Conservation (phyloP, 1,139 yeast genomes). For the Citeromyces hawaiiensis region DNA sequence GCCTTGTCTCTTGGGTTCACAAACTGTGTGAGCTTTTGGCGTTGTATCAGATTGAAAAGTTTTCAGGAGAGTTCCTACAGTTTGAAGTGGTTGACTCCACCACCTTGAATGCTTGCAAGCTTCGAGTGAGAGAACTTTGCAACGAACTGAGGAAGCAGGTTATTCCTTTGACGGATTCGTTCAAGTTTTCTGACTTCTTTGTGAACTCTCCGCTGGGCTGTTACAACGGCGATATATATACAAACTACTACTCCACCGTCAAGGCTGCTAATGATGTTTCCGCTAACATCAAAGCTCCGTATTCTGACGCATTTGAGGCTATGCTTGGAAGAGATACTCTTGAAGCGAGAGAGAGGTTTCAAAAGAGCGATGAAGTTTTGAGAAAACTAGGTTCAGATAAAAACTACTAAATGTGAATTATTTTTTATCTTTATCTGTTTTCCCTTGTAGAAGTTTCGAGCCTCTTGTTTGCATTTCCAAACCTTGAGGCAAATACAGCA, state of each 20-base stretch:
- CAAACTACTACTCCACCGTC: conserved; percentile 49
- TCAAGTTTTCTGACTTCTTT: conserved; percentile 74
- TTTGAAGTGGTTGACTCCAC: conserved; percentile 38
- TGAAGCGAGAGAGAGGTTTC: conserved; percentile 34
- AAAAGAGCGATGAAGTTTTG: conserved; percentile 28
- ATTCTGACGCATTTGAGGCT: conserved; percentile 32
- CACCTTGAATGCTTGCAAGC: conserved; percentile 30
- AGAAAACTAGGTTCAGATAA: conserved; percentile 9
- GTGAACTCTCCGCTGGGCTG: conserved; percentile 79
- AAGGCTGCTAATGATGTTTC: conserved; percentile 36
- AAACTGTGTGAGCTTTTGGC: conserved; percentile 50
- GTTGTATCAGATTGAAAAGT: conserved; percentile 59
- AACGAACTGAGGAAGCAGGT: conserved; percentile 52
- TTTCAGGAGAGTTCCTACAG: conserved; percentile 66
- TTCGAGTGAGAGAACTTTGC: conserved; percentile 29
- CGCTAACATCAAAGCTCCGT: conserved; percentile 39
- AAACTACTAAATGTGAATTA: background rate
- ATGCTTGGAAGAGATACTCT: conserved; percentile 40
- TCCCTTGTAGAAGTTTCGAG: too few relatives aligned
- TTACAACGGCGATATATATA: conserved; percentile 78
- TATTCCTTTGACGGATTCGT: conserved; percentile 79
- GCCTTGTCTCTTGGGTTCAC: conserved; percentile 16
- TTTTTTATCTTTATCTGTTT: too few relatives aligned
- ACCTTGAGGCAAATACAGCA: too few relatives aligned
- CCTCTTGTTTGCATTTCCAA: too few relatives aligned